Evolutionary conservation across 495 filamentous ascomycete species (phyloP), one percentile per base, ranked within the genome.

Genomic region (Penicillium herquei): DNA sequence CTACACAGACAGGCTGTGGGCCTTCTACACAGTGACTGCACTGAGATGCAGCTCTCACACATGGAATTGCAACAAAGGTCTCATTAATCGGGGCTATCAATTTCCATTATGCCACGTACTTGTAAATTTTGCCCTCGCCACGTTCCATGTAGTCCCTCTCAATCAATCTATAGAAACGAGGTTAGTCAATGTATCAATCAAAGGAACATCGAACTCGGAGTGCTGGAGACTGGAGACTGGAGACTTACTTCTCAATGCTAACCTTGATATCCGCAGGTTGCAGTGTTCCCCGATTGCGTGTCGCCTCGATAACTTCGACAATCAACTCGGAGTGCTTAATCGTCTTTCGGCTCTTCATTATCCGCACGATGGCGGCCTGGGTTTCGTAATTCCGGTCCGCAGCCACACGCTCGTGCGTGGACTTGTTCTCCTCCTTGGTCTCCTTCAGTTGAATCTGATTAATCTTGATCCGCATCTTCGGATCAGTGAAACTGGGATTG

Each of bases 391-490:
- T 89, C 21, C 94, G 78, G 63, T 99, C 95, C 31, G 87, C 87
- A 2, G 87, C 87, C 0, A 98, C 91, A 4, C 89, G 79, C 71
- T 96, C 87, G 67, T 97, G 91, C 2, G 92, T 98, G 61, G 87
- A 89, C 69, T 91, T 87, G 69, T 96, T 96, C 76, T 99, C 94
- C 63, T 88, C 78, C 55, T 82, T 84, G 7, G 95, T 98, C 74
- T 98, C 95, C 69, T 92, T 93, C 45, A 97, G 81, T 72, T 99
- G 95, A 55, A 99, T 91, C 71, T 95, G 90, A 73, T 98, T 98
- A 78, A 98, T 96, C 77, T 99, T 98, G 72, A 99, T 86, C 53
- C 91, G 87, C 72, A 87, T 89, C 72, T 96, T 96, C 30, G 81
- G 79, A 59, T 96, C 87, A 14, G 73, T 73, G 71, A 99, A 99